A percentile compares a stretch with the other conserved stretches of the same genome.
Conservation (phyloP, 1,284 basidiomycete species). For the Lentinus polychrous region DNA sequence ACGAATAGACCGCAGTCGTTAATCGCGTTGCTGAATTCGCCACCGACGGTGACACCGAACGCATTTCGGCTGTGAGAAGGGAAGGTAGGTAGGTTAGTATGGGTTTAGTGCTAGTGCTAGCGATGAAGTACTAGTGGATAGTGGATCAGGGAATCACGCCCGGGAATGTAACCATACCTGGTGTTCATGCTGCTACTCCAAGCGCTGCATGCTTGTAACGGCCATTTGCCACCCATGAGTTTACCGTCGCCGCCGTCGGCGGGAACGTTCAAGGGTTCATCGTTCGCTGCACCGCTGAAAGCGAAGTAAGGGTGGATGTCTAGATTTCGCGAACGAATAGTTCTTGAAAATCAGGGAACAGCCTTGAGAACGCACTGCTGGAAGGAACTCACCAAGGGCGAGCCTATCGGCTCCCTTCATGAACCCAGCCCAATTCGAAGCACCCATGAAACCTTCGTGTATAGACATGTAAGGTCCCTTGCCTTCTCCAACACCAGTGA, state of each 20-base stretch:
- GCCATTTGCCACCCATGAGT: constrained; percentile 27
- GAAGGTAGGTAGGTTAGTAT: constrained; percentile 17
- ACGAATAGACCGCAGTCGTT: constrained; percentile 45
- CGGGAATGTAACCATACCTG: constrained; percentile 25
- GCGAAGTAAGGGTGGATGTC: constrained; percentile 38
- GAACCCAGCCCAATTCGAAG: constrained; percentile 40
- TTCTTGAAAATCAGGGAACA: constrained; percentile 27
- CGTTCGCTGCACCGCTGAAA: constrained; percentile 30
- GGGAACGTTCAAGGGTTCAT: constrained; percentile 25
- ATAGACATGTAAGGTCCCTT: constrained; percentile 50
- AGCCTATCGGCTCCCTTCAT: constrained; percentile 50
- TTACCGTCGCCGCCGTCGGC: constrained; percentile 24
- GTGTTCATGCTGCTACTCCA: constrained; percentile 48
- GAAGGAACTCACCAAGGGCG: constrained; percentile 34
- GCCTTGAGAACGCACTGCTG: constrained; percentile 26
- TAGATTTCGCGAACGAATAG: constrained; percentile 11
- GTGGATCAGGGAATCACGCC: constrained; percentile 28
- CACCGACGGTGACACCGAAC: constrained; percentile 45
- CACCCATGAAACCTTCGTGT: constrained; percentile 39
- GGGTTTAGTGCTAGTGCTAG: too few species aligned
- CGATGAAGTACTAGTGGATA: too few species aligned
- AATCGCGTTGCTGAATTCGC: constrained; percentile 40
- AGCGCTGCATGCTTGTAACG: constrained; percentile 33
- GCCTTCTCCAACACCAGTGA: constrained; percentile 49
- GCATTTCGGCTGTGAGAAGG: constrained; percentile 25